A percentile compares a stretch with the other conserved stretches of the same genome.
Evolutionary conservation across 2,329 filamentous ascomycete species (phyloP).

Genomic region (Aspergillus pseudoviridinutans): DNA sequence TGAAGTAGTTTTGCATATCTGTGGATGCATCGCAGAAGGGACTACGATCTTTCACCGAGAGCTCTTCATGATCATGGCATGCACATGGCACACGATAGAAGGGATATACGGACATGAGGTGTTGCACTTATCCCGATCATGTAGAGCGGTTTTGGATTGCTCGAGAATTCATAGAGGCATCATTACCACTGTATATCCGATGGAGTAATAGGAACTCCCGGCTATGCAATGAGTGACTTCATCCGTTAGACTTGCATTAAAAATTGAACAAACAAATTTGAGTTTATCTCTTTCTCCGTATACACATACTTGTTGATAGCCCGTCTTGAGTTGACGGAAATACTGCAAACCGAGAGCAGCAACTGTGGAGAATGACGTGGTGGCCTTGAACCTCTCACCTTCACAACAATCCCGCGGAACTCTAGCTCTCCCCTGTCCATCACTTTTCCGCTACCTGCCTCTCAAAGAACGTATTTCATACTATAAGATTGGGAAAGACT

Average conservation of each 20-base stretch:
- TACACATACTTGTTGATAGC: not conserved
- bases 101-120: not conserved
- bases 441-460: not conserved
- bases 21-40: not conserved
- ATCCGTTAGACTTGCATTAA: not conserved
- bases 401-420: constrained; percentile 1
- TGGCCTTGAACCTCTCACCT: constrained; percentile 7
- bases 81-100: not conserved
- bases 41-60: not conserved
- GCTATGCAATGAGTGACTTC: not conserved
- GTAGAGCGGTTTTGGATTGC: not conserved
- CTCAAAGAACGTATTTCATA: constrained; percentile 1
- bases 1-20: constrained; percentile 23
- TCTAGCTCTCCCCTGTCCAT: constrained; percentile 2
- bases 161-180: not conserved
- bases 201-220: not conserved
- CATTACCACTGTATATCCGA: not conserved
- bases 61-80: not conserved
- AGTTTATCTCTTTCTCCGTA: not conserved
- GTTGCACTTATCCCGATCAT: not conserved
- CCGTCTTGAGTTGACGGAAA: not conserved
- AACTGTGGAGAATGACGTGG: constrained; percentile 32
- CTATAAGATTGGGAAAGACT: not conserved
- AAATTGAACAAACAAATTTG: not conserved
- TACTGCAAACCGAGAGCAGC: not conserved